These are phyloP conservation scores for Epichloe brachyelytri DNA, from an alignment of 2,329 filamentous ascomycete genomes.

Conservation along the genomic window DNA sequence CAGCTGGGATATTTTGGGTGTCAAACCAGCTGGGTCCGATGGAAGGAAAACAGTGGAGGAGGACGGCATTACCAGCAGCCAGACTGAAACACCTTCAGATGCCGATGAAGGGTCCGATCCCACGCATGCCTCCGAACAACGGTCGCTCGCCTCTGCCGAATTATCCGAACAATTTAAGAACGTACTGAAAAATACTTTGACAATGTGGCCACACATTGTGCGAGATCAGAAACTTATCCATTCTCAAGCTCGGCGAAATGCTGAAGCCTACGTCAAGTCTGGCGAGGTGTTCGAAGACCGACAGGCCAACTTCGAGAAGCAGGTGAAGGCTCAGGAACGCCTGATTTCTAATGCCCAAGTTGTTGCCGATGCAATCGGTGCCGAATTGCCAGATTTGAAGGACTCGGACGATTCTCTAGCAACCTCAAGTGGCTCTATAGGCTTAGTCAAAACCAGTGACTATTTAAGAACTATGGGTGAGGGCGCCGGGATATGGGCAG, in stretches of 20 bases:
- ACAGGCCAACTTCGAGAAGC: slow-evolving; percentile 89
- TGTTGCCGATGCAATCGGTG: slow-evolving; percentile 74
- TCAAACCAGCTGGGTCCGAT: slow-evolving; percentile 57
- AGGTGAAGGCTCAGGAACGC: slow-evolving; percentile 83
- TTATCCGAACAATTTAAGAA: slow-evolving; percentile 77
- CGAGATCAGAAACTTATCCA: slow-evolving; percentile 86
- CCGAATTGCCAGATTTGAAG: slow-evolving; percentile 87
- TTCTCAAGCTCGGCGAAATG: slow-evolving; percentile 82
- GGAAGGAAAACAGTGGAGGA: slow-evolving; percentile 75
- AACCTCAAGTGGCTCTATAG: slow-evolving; percentile 64
- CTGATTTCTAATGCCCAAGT: slow-evolving; percentile 82
- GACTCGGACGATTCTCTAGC: slow-evolving; percentile 62
- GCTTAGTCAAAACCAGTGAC: slow-evolving; percentile 85
- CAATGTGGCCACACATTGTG: slow-evolving; percentile 76
- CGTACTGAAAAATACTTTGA: slow-evolving; percentile 83
- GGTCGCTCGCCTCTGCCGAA: slow-evolving; percentile 56
- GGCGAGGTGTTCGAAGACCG: slow-evolving; percentile 97
- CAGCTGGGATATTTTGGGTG: slow-evolving; percentile 85
- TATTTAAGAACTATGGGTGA: slow-evolving; percentile 85
- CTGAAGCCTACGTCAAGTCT: slow-evolving; percentile 95
- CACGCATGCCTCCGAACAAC: slow-evolving; percentile 45
- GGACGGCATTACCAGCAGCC: slow-evolving; percentile 52
- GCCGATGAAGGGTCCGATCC: slow-evolving; percentile 33
- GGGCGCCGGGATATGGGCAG: slow-evolving; percentile 93
- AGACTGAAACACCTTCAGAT: slow-evolving; percentile 27